Conservation (phyloP, 495 filamentous ascomycete species). For the Penicillium malachiteum region DNA sequence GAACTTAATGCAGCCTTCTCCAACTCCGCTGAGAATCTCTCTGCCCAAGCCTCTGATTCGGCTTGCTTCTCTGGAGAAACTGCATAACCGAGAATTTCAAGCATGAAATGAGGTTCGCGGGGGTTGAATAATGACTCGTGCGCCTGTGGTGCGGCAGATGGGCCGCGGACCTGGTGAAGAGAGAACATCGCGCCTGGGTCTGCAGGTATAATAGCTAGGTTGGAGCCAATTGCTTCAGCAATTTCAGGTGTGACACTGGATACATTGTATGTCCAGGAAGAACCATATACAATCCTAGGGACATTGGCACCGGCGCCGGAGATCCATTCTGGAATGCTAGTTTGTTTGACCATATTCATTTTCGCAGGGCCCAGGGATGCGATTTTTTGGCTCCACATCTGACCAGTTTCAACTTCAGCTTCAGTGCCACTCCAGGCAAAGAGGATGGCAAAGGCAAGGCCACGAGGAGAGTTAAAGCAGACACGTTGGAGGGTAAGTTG, state of each 20-base stretch:
- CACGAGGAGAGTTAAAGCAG: constrained; percentile 22
- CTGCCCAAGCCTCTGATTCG: constrained; percentile 26
- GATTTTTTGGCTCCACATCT: constrained; percentile 30
- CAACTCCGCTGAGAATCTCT: constrained; percentile 13
- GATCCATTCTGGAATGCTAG: constrained; percentile 23
- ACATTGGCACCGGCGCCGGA: constrained; percentile 14
- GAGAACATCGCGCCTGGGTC: constrained; percentile 24
- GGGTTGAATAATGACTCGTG: constrained; percentile 29
- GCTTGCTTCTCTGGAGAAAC: background rate
- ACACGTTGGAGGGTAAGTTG: constrained; percentile 30
- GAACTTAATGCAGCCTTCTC: constrained; percentile 5
- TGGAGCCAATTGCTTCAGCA: constrained; percentile 19
- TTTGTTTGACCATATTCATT: constrained; percentile 29
- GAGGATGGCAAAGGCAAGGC: constrained; percentile 18
- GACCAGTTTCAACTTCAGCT: constrained; percentile 24
- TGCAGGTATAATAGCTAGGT: constrained; percentile 24
- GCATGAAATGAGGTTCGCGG: constrained; percentile 39
- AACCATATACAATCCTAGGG: constrained; percentile 21
- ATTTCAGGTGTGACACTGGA: constrained; percentile 18
- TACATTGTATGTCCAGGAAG: constrained; percentile 22
- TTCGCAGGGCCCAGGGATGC: constrained; percentile 21
- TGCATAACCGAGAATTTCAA: constrained; percentile 31
- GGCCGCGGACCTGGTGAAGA: constrained; percentile 34
- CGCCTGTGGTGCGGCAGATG: constrained; percentile 7
- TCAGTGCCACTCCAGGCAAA: constrained; percentile 34